Evolutionary conservation across 352 stramenopile genomes (phyloP), one percentile per base, ranked within the genome.

Genomic region (Pythium rhizo-oryzae): DNA sequence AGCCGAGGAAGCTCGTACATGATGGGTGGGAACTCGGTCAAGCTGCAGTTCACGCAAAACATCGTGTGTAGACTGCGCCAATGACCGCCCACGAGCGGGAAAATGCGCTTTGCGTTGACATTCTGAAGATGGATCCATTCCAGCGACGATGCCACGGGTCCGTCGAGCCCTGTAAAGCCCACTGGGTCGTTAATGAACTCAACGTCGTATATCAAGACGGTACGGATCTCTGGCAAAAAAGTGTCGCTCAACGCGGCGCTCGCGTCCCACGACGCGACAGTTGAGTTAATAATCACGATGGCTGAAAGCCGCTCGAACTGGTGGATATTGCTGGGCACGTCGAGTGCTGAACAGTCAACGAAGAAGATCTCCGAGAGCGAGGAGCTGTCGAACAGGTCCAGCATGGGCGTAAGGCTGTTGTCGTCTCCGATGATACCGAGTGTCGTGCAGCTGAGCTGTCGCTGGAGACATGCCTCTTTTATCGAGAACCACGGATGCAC

Each of bases 401-500:
- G 28, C 13, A 59, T n/a, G 0, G 46, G 24, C 19, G 46, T 12
- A 5, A 73, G 15, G 28, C 69, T 46, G 1, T 18, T 8, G 12
- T 1, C 0, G 0, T 2, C 12, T 1, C 67, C 67, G 16, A 1
- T 30, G 7, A 59, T 49, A 16, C 30, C 35, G 5, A 52, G n/a
- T 3, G 24, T 18, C 4, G 54, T 23, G 60, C 67, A 73, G 56
- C 69, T 58, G 41, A 73, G 49, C 0, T 1, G 5, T 0, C 67
- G 59, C 4, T 28, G 35, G 24, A 65, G 13, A 25, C 67, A 73
- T n/a, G 67, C 53, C 37, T 73, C 67, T 13, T 57, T 19, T 1
- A n/a, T 53, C 8, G 60, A 33, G 23, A 73, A 66, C 67, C 67
- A 69, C n/a, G 67, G 67, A 16, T 73, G 21, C 1, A 73, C 47